Conservation (phyloP, 306 rosid species). For the Mucuna pruriens region DNA sequence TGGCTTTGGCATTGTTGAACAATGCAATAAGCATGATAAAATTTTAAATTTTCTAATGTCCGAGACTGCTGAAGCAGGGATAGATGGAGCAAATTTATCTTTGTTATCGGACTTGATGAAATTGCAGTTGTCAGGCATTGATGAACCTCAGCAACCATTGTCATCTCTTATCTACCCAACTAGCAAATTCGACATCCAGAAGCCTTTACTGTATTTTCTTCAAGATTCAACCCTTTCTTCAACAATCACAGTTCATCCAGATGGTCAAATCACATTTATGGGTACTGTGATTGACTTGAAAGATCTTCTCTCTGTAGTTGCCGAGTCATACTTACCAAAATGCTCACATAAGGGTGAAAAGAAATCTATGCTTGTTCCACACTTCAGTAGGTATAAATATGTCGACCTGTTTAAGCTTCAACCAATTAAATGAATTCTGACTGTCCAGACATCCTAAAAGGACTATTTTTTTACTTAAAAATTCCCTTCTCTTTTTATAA, state of each 20-base stretch:
- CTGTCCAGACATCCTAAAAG: conserved; percentile 1
- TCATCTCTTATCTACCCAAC: conserved; percentile 63
- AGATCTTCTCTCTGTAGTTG: conserved; percentile 73
- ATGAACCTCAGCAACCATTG: conserved; percentile 41
- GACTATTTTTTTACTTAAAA: conserved; percentile 14
- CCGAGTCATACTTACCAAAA: conserved; percentile 65
- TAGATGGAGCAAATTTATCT: conserved; percentile 51
- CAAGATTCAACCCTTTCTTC: conserved; percentile 66
- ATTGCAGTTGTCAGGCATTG: conserved; percentile 48
- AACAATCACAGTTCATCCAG: conserved; percentile 61
- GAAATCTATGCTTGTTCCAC: conserved; percentile 70
- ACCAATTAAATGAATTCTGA: neutral
- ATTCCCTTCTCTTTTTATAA: neutral
- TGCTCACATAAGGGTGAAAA: conserved; percentile 49
- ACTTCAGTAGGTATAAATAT: conserved; percentile 63
- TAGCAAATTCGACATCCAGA: conserved; percentile 49
- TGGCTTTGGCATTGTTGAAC: conserved; percentile 70
- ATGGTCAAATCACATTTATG: conserved; percentile 68
- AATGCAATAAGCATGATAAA: conserved; percentile 61
- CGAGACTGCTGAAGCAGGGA: conserved; percentile 56
- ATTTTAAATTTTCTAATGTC: conserved; percentile 61
- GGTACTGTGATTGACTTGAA: conserved; percentile 69
- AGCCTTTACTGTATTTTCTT: conserved; percentile 61
- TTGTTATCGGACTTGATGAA: conserved; percentile 56
- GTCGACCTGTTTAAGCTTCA: neutral